Conservation (phyloP, 257 asterid species). For the Henckelia pumila region DNA sequence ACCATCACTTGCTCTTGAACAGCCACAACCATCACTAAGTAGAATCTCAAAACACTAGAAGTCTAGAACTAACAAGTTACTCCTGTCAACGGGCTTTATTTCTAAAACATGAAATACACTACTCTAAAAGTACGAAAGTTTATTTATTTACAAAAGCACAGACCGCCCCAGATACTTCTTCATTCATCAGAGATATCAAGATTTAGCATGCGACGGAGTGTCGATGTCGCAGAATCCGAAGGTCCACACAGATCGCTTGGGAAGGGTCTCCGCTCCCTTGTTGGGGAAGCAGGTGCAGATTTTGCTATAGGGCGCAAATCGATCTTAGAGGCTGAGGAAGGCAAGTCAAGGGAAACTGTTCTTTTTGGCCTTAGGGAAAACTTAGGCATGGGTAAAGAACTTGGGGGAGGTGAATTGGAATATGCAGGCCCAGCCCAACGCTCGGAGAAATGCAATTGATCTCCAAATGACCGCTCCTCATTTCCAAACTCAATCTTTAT, state of each 20-base stretch:
- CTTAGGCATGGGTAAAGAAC: slow-evolving; percentile 77
- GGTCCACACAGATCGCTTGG: slow-evolving; percentile 33
- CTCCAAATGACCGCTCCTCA: slow-evolving; percentile 13
- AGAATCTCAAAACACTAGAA: slow-evolving; percentile 19
- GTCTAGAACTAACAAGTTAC: slow-evolving; percentile 19
- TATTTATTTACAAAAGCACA: slow-evolving; percentile 34
- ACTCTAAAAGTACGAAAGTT: slow-evolving; percentile 1
- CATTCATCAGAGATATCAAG: slow-evolving; percentile 54
- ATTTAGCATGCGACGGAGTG: slow-evolving; percentile 83
- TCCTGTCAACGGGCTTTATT: slow-evolving; percentile 38
- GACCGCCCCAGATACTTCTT: slow-evolving; percentile 26
- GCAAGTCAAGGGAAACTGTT: slow-evolving; percentile 70
- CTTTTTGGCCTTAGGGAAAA: slow-evolving; percentile 58
- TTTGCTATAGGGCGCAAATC: slow-evolving; percentile 51
- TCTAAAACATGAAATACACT: slow-evolving; percentile 30
- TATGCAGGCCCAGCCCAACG: slow-evolving; percentile 96
- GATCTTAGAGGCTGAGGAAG: slow-evolving; percentile 40
- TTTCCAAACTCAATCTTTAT: slow-evolving; percentile 30
- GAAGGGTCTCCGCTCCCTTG: slow-evolving; percentile 43
- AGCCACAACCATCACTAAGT: slow-evolving; percentile 23
- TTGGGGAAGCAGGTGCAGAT: slow-evolving; percentile 80
- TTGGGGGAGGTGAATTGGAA: slow-evolving; percentile 83
- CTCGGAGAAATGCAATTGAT: slow-evolving; percentile 50
- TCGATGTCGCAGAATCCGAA: slow-evolving; percentile 66
- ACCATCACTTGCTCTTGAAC: slow-evolving; percentile 36